These are phyloP conservation scores for Chrysanthemum seticuspe DNA, from an alignment of 129 eudicot genomes.

Conservation along the genomic window DNA sequence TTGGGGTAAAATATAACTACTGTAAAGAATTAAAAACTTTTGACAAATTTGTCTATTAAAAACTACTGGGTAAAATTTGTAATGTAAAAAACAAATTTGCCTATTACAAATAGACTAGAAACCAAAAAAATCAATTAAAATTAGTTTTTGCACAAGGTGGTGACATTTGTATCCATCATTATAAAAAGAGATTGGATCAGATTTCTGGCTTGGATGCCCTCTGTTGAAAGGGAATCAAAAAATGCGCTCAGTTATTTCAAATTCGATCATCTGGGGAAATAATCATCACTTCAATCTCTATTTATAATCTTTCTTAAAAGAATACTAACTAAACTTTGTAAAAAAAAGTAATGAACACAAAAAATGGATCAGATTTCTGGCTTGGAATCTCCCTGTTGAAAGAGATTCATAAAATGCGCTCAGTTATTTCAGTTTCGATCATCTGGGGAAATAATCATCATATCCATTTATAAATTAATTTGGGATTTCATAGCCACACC, in stretches of 20 bases:
- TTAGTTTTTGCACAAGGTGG: too few species aligned
- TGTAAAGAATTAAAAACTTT: too few species aligned
- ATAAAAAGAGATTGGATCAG: constrained; percentile 31
- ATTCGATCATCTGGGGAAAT: constrained; percentile 21
- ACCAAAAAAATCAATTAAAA: too few species aligned
- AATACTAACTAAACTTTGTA: background rate
- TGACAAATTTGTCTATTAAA: too few species aligned
- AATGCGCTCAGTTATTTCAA: background rate
- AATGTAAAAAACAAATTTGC: too few species aligned
- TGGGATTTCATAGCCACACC: background rate
- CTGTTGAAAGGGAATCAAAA: background rate
- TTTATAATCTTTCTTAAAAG: background rate
- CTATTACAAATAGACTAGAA: too few species aligned
- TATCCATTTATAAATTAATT: background rate
- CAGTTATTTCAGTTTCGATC: constrained; percentile 24
- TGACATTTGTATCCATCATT: too few species aligned
- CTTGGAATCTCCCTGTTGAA: background rate
- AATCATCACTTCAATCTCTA: constrained; percentile 6
- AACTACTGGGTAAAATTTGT: too few species aligned
- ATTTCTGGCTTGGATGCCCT: constrained; percentile 46
- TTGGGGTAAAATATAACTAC: too few species aligned
- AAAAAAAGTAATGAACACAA: background rate
- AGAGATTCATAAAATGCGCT: background rate
- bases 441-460: constrained; percentile 22
- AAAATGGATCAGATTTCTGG: constrained; percentile 21